Evolutionary conservation across 1,139 yeast genomes (phyloP), one percentile per base, ranked within the genome.

Genomic region (Scheffersomyces cryptocercus): DNA sequence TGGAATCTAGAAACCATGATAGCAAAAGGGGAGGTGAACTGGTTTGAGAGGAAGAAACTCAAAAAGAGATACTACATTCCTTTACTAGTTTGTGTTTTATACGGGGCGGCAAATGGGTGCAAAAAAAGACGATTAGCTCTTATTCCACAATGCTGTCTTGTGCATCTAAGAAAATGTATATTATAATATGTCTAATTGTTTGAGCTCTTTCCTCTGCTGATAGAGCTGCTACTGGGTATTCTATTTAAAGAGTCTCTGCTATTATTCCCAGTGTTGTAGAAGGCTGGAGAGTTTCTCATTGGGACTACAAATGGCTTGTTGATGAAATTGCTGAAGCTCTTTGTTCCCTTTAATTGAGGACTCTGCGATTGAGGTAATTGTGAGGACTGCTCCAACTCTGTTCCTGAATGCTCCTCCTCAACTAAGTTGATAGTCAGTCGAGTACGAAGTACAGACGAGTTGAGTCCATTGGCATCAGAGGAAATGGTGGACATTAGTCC

Each of bases 241-340:
- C 68, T 49, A 16, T 53, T 56, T 41, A 67, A 55, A 3, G 67
- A 58, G 39, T 68, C 73, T 43, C 67, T 51, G 42, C 73, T 67
- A 43, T 60, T 61, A 29, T 62, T 68, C 3, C 62, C 54, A 38
- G 50, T 46, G 33, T 50, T 54, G 35, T 46, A 51, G 9, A 55
- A 42, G n/a, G 50, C 40, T 11, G 45, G 43, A 7, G 53, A 35
- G 29, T 43, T 50, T 43, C 65, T 59, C 41, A 66, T 66, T 3
- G 73, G 75, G 3, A 63, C 54, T 5, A 58, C 55, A 45, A 70
- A 71, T 3, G 77, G 75, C 44, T 67, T 68, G 50, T 62, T 67
- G 44, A 69, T 51, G 47, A 70, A 68, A 40, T 59, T 67, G 28
- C 59, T 61, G 13, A 53, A 44, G 26, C 51, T 53, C 14, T 52